Conservation (phyloP, 495 filamentous ascomycete species). For the Aspergillus wentii region DNA sequence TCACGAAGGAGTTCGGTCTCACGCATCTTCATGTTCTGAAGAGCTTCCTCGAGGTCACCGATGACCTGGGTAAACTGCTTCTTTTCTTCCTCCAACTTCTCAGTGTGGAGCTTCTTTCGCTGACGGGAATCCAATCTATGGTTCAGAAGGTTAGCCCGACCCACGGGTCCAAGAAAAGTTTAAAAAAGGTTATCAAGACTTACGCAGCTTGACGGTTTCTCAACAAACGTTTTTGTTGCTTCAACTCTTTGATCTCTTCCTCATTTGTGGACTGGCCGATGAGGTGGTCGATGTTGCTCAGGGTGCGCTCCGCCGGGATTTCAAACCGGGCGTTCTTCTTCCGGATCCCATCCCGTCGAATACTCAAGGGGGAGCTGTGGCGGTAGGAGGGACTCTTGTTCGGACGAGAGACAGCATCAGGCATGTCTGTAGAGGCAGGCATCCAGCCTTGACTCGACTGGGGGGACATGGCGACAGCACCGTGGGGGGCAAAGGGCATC, state of each 20-base stretch:
- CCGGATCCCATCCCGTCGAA: conserved; percentile 85
- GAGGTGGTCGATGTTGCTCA: conserved; percentile 91
- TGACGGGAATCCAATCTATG: conserved; percentile 95
- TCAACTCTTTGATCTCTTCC: conserved; percentile 93
- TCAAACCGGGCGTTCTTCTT: conserved; percentile 99
- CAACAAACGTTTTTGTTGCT: conserved; percentile 94
- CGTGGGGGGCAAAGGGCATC: conserved; percentile 35
- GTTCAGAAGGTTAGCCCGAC: conserved; percentile 2
- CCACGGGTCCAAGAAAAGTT: too few species aligned
- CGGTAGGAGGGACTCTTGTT: conserved; percentile 76
- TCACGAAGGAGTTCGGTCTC: conserved; percentile 59
- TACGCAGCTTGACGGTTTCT: conserved; percentile 96
- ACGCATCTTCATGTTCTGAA: conserved; percentile 51
- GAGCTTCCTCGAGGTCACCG: conserved; percentile 72
- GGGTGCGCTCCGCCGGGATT: conserved; percentile 87
- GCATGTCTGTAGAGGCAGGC: conserved; percentile 49
- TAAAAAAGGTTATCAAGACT: conserved; percentile 37
- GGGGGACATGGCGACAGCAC: conserved; percentile 53
- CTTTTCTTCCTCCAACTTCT: conserved; percentile 95
- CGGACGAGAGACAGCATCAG: conserved; percentile 56
- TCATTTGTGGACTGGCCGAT: conserved; percentile 87
- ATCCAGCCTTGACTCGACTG: conserved; percentile 62
- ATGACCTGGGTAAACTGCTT: conserved; percentile 77
- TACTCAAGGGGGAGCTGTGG: conserved; percentile 69
- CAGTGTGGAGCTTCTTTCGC: conserved; percentile 97